Conservation (phyloP, 2,329 filamentous ascomycete genomes). For the Colletotrichum aenigma region DNA sequence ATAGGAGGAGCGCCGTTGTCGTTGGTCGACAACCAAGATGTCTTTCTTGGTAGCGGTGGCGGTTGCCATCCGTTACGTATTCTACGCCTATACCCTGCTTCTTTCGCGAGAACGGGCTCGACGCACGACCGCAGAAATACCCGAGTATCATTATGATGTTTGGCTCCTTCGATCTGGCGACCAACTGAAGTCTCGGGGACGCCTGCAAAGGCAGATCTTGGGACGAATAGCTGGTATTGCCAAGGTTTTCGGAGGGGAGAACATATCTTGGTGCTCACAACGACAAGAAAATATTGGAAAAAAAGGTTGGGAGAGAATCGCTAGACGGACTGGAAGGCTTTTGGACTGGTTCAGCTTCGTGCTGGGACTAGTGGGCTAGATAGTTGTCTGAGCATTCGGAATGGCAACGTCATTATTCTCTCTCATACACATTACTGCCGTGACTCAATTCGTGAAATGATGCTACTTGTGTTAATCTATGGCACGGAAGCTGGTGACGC, state of each 20-base stretch:
- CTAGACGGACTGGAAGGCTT: conserved; percentile 14
- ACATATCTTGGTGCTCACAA: conserved; percentile 13
- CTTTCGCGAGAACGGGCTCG: conserved; percentile 11
- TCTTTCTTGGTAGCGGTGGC: conserved; percentile 3
- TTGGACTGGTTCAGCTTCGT: not conserved
- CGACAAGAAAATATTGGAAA: conserved; percentile 20
- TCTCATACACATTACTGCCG: not conserved
- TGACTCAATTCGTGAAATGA: not conserved
- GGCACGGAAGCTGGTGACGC: not conserved
- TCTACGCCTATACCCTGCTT: conserved; percentile 18
- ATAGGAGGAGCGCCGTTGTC: conserved; percentile 15
- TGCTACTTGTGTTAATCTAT: not conserved
- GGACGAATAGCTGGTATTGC: not conserved
- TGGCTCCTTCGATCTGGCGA: not conserved
- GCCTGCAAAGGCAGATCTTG: not conserved
- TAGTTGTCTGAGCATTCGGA: conserved; percentile 12
- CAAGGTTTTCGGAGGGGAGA: not conserved
- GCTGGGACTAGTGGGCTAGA: conserved; percentile 11
- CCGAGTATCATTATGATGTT: conserved; percentile 15
- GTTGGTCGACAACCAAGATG: conserved; percentile 12
- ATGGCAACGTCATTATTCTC: conserved; percentile 18
- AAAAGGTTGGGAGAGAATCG: conserved; percentile 19
- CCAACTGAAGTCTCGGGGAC: not conserved
- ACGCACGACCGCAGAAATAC: conserved; percentile 21
- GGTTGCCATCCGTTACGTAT: conserved; percentile 15